Base-by-base conservation (phyloP, 441 rosid genomes). In the Mallotus repandus region DNA sequence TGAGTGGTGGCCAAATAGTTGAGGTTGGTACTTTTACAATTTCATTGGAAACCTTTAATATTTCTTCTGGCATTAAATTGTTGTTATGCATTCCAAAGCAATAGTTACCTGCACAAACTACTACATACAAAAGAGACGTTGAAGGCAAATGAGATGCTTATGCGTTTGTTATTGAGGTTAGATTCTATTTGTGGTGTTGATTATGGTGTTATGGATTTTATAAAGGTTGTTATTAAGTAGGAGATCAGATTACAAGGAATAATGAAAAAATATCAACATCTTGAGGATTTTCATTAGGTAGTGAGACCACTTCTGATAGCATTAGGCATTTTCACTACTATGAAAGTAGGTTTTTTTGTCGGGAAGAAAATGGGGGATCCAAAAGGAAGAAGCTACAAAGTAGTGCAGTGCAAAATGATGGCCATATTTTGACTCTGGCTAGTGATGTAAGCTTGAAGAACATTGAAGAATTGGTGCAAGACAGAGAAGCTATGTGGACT, bases 281-380 rank as follows among this genome's bases (percentile, higher is more conserved):
- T 92, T 1, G 96, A 94, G 84, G 97, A 94, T 78, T 84, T 89
- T 70, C 97, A 91, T 76, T 94, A 97, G 99, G 88, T 88, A n/a
- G 90, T 92, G 53, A 91, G 97, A 77, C 99, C 98, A 16, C 82
- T 94, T 60, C 76, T 89, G 66, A 80, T 89, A 72, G 91, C 91
- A 3, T 69, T 89, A 65, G 90, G 96, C 56, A 68, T 94, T 2
- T 83, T 94, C 65, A 86, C 94, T 18, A 88, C 91, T 5, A 75
- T 89, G 86, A 89, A 87, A 84, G 38, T 89, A 10, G 97, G 96
- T n/a, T 29, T 82, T 69, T 87, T 79, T 4, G 80, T 82, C 0
- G 86, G 93, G 64, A 85, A 78, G 77, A 89, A 78, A 76, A 65
- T 86, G 18, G 73, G 87, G 64, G 83, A 53, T 79, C 90, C 70